Percentiles rank a stretch among this genome's conserved stretches.
These are phyloP conservation scores for Penicillium hordei DNA, from an alignment of 2,329 filamentous ascomycete genomes.

Conservation along the genomic window DNA sequence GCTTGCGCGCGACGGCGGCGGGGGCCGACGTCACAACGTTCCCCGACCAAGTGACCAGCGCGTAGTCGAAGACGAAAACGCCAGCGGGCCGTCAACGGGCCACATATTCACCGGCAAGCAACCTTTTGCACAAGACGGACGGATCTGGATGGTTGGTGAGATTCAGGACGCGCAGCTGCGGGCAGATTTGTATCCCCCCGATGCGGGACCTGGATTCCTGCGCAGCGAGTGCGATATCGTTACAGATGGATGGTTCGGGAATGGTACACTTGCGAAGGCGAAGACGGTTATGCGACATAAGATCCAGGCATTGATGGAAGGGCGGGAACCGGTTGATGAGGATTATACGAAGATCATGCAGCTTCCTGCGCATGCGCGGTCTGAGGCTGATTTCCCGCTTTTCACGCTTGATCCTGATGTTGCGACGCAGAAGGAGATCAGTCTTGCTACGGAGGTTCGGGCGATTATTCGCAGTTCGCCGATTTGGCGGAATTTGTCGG, in stretches of 20 bases:
- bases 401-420: conserved; percentile 30
- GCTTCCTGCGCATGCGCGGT: conserved; percentile 39
- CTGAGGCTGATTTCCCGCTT: conserved; percentile 18
- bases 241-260: conserved; percentile 79
- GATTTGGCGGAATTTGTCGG: conserved; percentile 25
- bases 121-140: conserved; percentile 72
- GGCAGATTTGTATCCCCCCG: conserved; percentile 63
- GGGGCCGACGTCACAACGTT: conserved; percentile 31
- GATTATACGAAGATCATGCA: conserved; percentile 39
- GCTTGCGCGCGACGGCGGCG: conserved; percentile 32
- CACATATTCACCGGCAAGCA: conserved; percentile 81
- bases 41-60: conserved; percentile 19
- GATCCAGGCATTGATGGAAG: conserved; percentile 63
- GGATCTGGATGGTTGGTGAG: conserved; percentile 93
- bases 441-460: conserved; percentile 39
- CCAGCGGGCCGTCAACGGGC: conserved; percentile 14
- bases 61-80: not conserved
- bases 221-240: conserved; percentile 59
- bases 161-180: conserved; percentile 75
- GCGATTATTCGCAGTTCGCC: conserved; percentile 35
- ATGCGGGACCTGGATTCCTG: conserved; percentile 51
- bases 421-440: conserved; percentile 26
- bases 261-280: conserved; percentile 77
- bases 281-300: conserved; percentile 88
- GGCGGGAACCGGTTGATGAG: conserved; percentile 32